phyloP scores from a whole-genome alignment of 345 rosid genomes.

The Eucalyptus polybractea region DNA sequence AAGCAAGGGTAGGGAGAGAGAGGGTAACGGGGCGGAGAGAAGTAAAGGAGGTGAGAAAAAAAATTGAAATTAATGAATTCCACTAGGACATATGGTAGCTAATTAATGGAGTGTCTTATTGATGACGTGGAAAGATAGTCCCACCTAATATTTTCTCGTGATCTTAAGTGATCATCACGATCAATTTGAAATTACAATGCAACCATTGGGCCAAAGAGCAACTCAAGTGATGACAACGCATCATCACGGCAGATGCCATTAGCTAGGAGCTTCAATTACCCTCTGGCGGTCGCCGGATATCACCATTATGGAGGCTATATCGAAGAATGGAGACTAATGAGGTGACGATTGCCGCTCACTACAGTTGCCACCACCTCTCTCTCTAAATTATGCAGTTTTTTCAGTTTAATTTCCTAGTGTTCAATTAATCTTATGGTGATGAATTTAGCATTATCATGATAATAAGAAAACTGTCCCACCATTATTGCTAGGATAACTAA shows the following conservation, averaged over 20 bases:
- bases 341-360: accelerated
- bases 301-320: not conserved
- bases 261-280: accelerated
- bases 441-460: not conserved
- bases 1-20: too few species aligned
- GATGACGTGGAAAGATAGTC: too few species aligned
- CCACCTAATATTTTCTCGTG: too few species aligned
- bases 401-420: too few species aligned
- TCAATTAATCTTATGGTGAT: not conserved
- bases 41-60: too few species aligned
- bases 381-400: not conserved
- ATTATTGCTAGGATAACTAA: not conserved
- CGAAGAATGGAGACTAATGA: not conserved
- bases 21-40: accelerated
- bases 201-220: not conserved
- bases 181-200: not conserved
- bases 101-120: too few species aligned
- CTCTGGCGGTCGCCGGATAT: accelerated
- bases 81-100: accelerated
- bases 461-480: not conserved
- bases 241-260: not conserved
- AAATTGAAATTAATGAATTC: accelerated
- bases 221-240: not conserved
- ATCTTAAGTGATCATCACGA: accelerated
- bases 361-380: accelerated